Conservation (phyloP, 208 protist genomes). For the Crithidia sp. region DNA sequence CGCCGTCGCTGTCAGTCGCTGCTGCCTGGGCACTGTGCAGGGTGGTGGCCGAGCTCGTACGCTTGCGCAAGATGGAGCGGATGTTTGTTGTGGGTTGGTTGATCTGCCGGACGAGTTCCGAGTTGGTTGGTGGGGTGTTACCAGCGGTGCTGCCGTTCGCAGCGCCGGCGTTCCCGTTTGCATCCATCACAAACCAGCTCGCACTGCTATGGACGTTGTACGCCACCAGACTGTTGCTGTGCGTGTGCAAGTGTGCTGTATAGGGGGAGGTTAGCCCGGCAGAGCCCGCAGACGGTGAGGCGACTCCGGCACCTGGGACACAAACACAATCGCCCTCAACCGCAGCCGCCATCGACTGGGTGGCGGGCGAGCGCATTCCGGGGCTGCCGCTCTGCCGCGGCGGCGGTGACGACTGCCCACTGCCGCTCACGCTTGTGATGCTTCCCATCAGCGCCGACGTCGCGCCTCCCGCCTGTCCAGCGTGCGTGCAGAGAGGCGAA, state of each 20-base stretch:
- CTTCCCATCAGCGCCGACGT: neutral
- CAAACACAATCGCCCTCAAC: too few species aligned
- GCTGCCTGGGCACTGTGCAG: neutral
- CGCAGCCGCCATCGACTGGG: neutral
- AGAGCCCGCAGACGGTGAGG: neutral
- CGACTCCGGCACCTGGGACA: too few species aligned
- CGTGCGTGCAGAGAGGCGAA: neutral
- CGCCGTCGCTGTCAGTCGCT: neutral
- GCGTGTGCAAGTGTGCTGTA: neutral
- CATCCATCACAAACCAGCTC: too few species aligned
- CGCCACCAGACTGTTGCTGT: constrained; percentile 1
- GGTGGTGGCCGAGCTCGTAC: neutral
- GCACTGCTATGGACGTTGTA: neutral
- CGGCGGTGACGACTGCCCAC: neutral
- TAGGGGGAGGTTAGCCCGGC: constrained; percentile 3
- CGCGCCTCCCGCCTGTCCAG: neutral
- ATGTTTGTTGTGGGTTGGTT: constrained; percentile 21
- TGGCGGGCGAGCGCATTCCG: neutral
- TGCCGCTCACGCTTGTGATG: neutral
- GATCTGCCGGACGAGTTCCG: constrained; percentile 31
- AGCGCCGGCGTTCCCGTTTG: neutral
- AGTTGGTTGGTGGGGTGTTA: constrained; percentile 22
- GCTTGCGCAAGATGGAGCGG: constrained; percentile 32
- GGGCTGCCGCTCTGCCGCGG: neutral
- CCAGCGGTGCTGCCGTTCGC: neutral